Evolutionary conservation across 257 asterid genomes (phyloP).

Genomic region (Penstemon barbatus): DNA sequence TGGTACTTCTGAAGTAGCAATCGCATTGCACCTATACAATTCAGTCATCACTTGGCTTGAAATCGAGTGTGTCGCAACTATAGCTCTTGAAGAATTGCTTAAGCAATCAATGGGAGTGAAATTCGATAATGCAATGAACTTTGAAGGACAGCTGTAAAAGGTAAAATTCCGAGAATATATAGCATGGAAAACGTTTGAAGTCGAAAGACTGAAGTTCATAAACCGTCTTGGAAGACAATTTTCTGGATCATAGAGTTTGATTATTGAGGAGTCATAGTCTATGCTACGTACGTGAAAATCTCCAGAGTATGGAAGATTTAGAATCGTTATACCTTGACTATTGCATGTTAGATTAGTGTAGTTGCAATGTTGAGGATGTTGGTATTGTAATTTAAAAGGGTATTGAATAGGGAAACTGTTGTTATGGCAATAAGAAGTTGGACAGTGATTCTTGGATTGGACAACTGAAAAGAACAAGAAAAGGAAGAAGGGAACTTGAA

Average conservation of each 20-base stretch:
- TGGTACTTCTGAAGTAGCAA: conserved; percentile 25
- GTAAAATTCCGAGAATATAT: conserved; percentile 1
- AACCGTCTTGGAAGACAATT: conserved; percentile 31
- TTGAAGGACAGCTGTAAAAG: conserved; percentile 25
- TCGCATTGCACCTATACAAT: conserved; percentile 1
- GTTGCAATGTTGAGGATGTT: conserved; percentile 20
- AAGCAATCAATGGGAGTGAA: conserved; percentile 12
- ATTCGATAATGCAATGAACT: background rate
- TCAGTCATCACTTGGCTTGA: background rate
- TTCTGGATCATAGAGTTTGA: conserved; percentile 31
- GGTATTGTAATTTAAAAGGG: conserved; percentile 29
- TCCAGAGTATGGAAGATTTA: conserved; percentile 24
- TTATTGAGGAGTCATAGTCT: background rate
- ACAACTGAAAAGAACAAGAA: background rate
- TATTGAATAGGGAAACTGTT: conserved; percentile 3
- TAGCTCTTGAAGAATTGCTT: conserved; percentile 29
- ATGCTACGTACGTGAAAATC: conserved; percentile 27
- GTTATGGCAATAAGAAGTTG: conserved; percentile 27
- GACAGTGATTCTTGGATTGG: conserved; percentile 5
- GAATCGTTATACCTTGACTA: background rate
- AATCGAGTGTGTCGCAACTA: background rate
- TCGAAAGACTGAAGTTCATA: conserved; percentile 27
- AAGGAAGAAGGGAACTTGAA: background rate
- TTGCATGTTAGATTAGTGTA: conserved; percentile 29
- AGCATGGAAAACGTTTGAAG: conserved; percentile 22